phyloP scores from a whole-genome alignment of 2,329 filamentous ascomycete genomes.

The Pestalotiopsis sp. region DNA sequence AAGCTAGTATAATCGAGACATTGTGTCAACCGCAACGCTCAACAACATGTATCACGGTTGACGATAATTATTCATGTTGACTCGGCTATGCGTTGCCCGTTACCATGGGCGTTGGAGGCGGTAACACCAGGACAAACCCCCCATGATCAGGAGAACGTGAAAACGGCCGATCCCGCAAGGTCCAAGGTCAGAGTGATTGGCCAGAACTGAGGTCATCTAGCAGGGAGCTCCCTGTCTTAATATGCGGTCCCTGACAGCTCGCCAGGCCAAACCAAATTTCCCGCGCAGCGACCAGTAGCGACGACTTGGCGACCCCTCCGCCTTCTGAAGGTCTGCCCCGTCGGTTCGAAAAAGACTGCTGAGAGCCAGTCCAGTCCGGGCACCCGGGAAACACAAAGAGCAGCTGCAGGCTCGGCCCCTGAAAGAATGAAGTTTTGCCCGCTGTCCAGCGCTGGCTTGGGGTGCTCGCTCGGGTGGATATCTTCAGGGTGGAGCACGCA shows the following conservation, averaged over 20 bases:
- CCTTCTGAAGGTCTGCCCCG: not conserved
- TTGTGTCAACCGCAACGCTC: too few species aligned
- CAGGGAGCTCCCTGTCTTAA: constrained; percentile 3
- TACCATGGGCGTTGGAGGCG: not conserved
- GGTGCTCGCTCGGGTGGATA: constrained; percentile 13
- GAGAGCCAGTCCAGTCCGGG: not conserved
- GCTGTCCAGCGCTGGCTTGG: not conserved
- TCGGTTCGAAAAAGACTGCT: not conserved
- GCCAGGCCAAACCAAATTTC: constrained; percentile 11
- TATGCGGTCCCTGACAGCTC: constrained; percentile 11
- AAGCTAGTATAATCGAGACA: too few species aligned
- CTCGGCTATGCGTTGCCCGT: not conserved
- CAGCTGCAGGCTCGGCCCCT: not conserved
- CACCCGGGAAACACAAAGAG: not conserved
- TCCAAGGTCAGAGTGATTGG: not conserved
- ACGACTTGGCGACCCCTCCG: not conserved
- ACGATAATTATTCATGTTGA: not conserved
- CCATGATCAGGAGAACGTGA: not conserved
- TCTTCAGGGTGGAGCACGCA: constrained; percentile 8
- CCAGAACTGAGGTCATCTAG: not conserved
- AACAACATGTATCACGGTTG: not conserved
- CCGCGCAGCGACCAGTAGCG: not conserved
- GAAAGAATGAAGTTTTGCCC: not conserved
- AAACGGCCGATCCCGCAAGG: not conserved
- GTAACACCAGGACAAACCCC: not conserved